Evolutionary conservation across 2,329 filamentous ascomycete species (phyloP), one percentile per base, ranked within the genome.

Genomic region (Orbilia blumenaviensis): DNA sequence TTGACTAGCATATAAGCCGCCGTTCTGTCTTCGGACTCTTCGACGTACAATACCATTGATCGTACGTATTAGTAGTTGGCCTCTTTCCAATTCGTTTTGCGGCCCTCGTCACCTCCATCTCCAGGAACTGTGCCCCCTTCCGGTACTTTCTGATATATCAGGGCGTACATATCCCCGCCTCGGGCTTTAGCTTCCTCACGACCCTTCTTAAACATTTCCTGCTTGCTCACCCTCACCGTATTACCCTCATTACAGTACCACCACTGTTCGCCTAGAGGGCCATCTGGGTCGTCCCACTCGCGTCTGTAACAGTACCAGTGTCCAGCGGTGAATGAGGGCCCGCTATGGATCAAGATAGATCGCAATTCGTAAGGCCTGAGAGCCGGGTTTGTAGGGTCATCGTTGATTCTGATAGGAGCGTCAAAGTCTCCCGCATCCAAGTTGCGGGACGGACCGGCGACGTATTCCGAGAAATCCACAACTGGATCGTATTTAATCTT

Each of bases 221-320:
- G 27, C 25, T 58, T 74, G 6, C 4, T 63, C 1, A 75, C 38
- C 23, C 63, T 63, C 14, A 63, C 9, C 38, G 71, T 75, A 16
- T 6, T 9, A 1, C 10, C 36, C 10, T 75, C 71, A 18, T 75
- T 52, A 16, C 71, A 75, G 21, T 54, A 42, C 71, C 71, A 75
- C 71, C 71, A 75, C 29, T 75, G 62, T 29, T 68, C 56, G 0
- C 46, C n/a, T 6, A 52, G 6, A 5, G 54, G 34, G 18, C 29
- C 58, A 4, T 2, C 27, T 2, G 25, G 21, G n/a, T 56, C 61
- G 16, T 60, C 23, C 71, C 71, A 75, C 29, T 75, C 71, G 3
- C 71, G 71, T 0, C 71, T 56, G 38, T 63, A 67, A 29, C 54
- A 63, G 8, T 41, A 29, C 71, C 71, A 75, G 36, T 75, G 71